Percentiles rank a stretch among this genome's conserved stretches.
phyloP scores from a whole-genome alignment of 73 alveolate species.

The Paramecium primaurelia region DNA sequence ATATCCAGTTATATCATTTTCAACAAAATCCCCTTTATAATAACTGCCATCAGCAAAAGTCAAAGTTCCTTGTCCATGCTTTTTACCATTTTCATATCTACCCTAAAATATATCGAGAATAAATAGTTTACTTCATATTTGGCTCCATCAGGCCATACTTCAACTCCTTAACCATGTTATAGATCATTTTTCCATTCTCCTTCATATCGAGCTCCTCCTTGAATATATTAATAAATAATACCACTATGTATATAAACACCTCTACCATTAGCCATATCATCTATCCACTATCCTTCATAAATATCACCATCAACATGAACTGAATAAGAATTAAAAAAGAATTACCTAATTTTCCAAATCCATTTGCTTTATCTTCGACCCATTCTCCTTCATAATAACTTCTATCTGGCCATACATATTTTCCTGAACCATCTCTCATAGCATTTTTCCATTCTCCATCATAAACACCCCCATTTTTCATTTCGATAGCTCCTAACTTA shows the following conservation, averaged over 20 bases:
- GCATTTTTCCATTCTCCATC: conserved; percentile 75
- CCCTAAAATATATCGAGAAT: conserved; percentile 49
- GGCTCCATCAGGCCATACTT: conserved; percentile 75
- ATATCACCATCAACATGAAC: conserved; percentile 79
- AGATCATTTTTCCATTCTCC: conserved; percentile 88
- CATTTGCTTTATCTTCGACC: conserved; percentile 88
- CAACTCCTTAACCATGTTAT: conserved; percentile 79
- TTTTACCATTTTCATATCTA: conserved; percentile 66
- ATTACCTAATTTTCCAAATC: conserved; percentile 76
- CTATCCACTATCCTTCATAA: conserved; percentile 76
- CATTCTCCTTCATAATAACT: conserved; percentile 80
- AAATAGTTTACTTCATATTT: conserved; percentile 54
- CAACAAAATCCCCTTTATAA: conserved; percentile 58
- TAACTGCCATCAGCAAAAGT: conserved; percentile 58
- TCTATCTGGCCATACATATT: conserved; percentile 71
- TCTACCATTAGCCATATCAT: conserved; percentile 74
- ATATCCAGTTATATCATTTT: conserved; percentile 53
- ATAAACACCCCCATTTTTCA: conserved; percentile 75
- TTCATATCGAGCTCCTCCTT: conserved; percentile 71
- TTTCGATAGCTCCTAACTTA: conserved; percentile 22
- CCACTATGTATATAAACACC: conserved; percentile 72
- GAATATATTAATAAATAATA: background rate
- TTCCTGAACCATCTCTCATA: conserved; percentile 72
- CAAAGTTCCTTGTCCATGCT: conserved; percentile 72
- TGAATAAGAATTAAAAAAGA: background rate